phyloP scores from a whole-genome alignment of 2,329 filamentous ascomycete species.

The Didymella glomerata region DNA sequence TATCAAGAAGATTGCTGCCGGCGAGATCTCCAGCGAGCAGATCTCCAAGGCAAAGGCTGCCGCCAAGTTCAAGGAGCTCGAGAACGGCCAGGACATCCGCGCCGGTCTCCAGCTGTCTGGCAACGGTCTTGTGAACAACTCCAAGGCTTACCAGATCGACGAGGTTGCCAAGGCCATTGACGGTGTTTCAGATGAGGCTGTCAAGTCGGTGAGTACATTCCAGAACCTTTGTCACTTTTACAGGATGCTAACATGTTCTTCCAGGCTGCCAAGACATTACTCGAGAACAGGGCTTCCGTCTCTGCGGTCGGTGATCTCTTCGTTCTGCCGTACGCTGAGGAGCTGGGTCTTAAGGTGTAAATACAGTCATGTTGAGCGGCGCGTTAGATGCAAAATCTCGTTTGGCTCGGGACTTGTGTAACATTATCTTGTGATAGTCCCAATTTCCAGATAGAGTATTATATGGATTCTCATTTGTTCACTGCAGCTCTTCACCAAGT shows the following conservation, averaged over 20 bases:
- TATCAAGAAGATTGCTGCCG: conserved; percentile 81
- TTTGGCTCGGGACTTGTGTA: conserved; percentile 49
- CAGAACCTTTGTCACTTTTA: neutral
- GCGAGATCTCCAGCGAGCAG: conserved; percentile 81
- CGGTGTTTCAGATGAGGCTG: conserved; percentile 80
- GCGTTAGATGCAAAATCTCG: conserved; percentile 43
- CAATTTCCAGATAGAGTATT: conserved; percentile 52
- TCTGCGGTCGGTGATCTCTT: conserved; percentile 91
- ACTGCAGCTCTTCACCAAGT: neutral
- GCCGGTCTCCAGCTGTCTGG: conserved; percentile 84
- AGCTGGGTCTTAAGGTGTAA: conserved; percentile 95
- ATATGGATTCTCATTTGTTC: conserved; percentile 40
- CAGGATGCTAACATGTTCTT: conserved; percentile 29
- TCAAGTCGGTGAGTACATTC: conserved; percentile 77
- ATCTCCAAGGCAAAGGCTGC: conserved; percentile 90
- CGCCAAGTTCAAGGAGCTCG: conserved; percentile 91
- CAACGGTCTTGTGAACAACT: conserved; percentile 80
- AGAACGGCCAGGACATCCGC: conserved; percentile 79
- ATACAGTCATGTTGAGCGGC: conserved; percentile 50
- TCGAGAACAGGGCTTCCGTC: conserved; percentile 88
- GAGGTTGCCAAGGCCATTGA: conserved; percentile 81
- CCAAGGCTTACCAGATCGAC: conserved; percentile 83
- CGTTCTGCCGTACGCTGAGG: conserved; percentile 89
- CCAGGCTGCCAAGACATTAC: conserved; percentile 85
- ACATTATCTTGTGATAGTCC: conserved; percentile 54